phyloP scores from a whole-genome alignment of 225 moss, liverwort and hornwort genomes.

The Sphagnum tenellum region DNA sequence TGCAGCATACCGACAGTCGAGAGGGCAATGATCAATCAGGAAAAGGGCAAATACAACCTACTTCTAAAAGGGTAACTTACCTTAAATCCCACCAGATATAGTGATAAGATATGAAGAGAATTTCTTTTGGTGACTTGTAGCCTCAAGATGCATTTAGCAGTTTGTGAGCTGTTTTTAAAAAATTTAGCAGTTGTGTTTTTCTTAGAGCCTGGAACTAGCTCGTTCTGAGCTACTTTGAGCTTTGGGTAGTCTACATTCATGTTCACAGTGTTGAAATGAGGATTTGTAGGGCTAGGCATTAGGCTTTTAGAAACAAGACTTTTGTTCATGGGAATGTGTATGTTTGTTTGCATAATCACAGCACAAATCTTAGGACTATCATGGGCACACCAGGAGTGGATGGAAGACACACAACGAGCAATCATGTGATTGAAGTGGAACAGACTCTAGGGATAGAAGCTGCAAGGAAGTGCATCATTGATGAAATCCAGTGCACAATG shows the following conservation, averaged over 20 bases:
- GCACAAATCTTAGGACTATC: constrained; percentile 87
- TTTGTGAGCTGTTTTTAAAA: no score
- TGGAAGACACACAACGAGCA: constrained; percentile 71
- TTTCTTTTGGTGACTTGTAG: no score
- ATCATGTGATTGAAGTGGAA: constrained; percentile 97
- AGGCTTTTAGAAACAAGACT: no score
- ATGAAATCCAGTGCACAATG: constrained; percentile 98
- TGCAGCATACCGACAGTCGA: no score
- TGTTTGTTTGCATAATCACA: constrained; percentile 15
- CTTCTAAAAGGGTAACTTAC: constrained; percentile 80
- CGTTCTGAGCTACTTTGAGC: no score
- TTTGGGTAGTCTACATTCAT: not conserved
- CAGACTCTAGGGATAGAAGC: constrained; percentile 97
- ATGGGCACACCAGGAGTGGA: constrained; percentile 96
- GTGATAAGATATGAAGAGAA: no score
- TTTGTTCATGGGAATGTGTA: no score
- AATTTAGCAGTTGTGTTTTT: no score
- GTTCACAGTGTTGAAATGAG: not conserved
- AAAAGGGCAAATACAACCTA: constrained; percentile 77
- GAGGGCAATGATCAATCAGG: no score
- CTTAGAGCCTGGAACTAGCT: no score
- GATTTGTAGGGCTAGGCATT: not conserved
- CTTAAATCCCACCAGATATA: not conserved
- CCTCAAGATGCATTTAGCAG: no score
- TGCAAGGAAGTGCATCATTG: constrained; percentile 82